Conservation (phyloP, 495 filamentous ascomycete species). For the Aspergillus diversus region DNA sequence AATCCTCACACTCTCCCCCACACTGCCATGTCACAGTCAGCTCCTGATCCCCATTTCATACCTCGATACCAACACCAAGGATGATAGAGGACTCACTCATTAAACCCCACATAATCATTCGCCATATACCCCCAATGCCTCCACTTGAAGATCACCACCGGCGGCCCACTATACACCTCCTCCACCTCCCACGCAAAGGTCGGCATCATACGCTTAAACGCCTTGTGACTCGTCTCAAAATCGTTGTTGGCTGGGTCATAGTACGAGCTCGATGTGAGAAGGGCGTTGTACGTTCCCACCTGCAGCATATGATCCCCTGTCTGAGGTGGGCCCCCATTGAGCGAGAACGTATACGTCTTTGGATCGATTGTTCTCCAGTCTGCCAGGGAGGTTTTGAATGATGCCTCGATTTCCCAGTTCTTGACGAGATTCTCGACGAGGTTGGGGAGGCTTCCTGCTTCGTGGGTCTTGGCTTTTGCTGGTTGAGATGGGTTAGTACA, state of each 20-base stretch:
- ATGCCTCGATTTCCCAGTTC: conserved; percentile 74
- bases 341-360: conserved; percentile 59
- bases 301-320: conserved; percentile 66
- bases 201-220: conserved; percentile 72
- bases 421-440: conserved; percentile 72
- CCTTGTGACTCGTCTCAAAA: conserved; percentile 65
- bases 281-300: conserved; percentile 70
- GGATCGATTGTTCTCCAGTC: conserved; percentile 68
- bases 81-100: conserved; percentile 51
- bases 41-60: not conserved
- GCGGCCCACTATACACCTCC: conserved; percentile 65
- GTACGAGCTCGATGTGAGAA: conserved; percentile 62
- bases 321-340: conserved; percentile 60
- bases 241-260: conserved; percentile 61
- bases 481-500: conserved; percentile 10
- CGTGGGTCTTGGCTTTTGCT: conserved; percentile 60
- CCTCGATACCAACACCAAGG: not conserved
- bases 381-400: conserved; percentile 60
- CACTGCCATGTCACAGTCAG: conserved; percentile 34
- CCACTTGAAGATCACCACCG: conserved; percentile 63
- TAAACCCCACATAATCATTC: conserved; percentile 64
- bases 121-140: conserved; percentile 68
- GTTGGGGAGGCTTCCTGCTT: conserved; percentile 55
- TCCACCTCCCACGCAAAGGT: conserved; percentile 71
- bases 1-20: conserved; percentile 61